These are phyloP conservation scores for Cryomyces minteri DNA, from an alignment of 495 filamentous ascomycete genomes.

Conservation along the genomic window DNA sequence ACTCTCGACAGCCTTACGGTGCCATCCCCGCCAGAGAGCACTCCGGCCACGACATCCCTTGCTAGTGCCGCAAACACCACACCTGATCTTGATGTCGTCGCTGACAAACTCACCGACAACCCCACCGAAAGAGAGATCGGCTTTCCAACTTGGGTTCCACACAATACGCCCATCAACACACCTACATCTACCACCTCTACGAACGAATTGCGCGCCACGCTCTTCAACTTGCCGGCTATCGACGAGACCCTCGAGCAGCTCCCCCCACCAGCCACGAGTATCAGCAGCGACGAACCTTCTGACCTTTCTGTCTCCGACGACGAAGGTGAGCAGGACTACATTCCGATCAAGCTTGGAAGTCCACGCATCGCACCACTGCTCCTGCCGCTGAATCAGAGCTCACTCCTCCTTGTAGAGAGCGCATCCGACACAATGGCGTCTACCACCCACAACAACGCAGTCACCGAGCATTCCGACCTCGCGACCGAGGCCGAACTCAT, in stretches of 20 bases:
- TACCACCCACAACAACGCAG: not conserved
- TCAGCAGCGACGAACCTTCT: not conserved
- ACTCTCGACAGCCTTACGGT: no score
- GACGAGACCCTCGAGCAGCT: slow-evolving; percentile 6
- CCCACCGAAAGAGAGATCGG: not conserved
- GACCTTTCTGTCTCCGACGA: not conserved
- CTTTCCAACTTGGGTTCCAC: slow-evolving; percentile 1
- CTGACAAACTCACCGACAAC: not conserved
- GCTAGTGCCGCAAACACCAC: not conserved
- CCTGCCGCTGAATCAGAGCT: not conserved
- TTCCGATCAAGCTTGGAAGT: not conserved
- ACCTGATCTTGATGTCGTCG: not conserved
- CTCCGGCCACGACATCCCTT: no score
- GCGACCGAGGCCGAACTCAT: slow-evolving; percentile 6
- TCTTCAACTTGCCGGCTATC: slow-evolving; percentile 2
- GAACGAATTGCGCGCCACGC: slow-evolving; percentile 2
- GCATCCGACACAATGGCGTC: not conserved
- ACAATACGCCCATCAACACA: slow-evolving; percentile 3
- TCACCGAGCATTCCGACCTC: slow-evolving; percentile 8
- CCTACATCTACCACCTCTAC: not conserved
- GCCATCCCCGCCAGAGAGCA: no score
- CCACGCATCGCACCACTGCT: not conserved
- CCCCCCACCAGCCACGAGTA: not conserved
- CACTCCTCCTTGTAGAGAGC: not conserved
- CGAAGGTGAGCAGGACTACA: not conserved